phyloP scores from a whole-genome alignment of 106 monocot genomes.

The Dendrobium nobile region DNA sequence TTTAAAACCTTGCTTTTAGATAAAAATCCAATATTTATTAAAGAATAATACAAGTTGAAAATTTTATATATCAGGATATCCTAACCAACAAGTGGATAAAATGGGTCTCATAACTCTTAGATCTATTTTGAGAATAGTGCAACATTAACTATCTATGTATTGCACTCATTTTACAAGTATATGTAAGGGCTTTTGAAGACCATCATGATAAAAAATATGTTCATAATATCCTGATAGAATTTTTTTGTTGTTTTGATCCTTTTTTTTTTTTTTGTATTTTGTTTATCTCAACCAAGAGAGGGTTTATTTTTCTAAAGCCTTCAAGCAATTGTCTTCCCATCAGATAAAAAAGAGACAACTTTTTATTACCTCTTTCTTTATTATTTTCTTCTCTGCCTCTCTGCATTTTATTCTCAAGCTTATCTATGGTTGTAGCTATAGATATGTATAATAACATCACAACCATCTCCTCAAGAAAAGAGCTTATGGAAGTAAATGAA shows the following conservation, averaged over 20 bases:
- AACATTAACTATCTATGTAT: too few relatives aligned
- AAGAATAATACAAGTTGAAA: too few relatives aligned
- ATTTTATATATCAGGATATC: too few relatives aligned
- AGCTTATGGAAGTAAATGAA: conserved; percentile 45
- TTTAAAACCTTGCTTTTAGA: too few relatives aligned
- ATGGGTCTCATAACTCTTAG: too few relatives aligned
- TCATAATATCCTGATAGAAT: too few relatives aligned
- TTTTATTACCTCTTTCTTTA: conserved; percentile 13
- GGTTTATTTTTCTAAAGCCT: conserved; percentile 35
- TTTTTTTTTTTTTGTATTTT: not conserved
- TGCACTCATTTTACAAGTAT: too few relatives aligned
- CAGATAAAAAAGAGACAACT: conserved; percentile 8
- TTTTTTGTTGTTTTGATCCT: conserved; percentile 11
- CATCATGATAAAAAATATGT: too few relatives aligned
- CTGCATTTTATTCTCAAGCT: not conserved
- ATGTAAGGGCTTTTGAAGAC: too few relatives aligned
- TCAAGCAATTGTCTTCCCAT: conserved; percentile 10
- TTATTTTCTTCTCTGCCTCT: not conserved
- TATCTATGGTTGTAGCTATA: conserved; percentile 25
- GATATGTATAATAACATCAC: conserved; percentile 23
- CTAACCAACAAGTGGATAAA: too few relatives aligned
- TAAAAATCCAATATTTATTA: too few relatives aligned
- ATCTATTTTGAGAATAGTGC: too few relatives aligned
- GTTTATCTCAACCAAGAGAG: not conserved
- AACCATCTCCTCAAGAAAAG: conserved; percentile 24